Base-by-base conservation (phyloP, 768 basidiomycete genomes). In the Trametes punicea region DNA sequence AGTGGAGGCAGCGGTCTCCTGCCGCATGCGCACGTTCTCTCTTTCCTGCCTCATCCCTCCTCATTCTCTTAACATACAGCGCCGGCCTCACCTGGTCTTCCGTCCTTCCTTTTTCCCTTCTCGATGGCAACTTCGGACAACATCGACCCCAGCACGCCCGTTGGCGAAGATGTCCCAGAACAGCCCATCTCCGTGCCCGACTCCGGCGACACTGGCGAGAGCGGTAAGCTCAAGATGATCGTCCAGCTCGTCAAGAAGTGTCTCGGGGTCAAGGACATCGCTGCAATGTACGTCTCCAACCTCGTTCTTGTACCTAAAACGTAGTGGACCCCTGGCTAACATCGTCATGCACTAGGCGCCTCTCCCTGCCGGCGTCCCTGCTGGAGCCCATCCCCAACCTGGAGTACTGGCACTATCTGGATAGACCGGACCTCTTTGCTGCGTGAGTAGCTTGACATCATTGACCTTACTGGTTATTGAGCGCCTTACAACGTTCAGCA, bases 361-460 rank as follows among this genome's bases (percentile, higher is more conserved):
- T 98, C 26, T 97, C 94, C 0, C 75, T 98, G 36, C 95, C 95
- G 2, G 94, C 95, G 13, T 95, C 93, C 41, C 72, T 98, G 45
- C 80, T 98, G 39, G 95, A 97, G 69, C 95, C 95, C 3, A 80
- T 95, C 62, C 95, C 95, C 4, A 98, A 98, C 73, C 80, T 98
- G 47, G 95, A 98, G 73, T 98, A 94, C 74, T 97, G 91, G 91
- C 87, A 92, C 62, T 95, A 93, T 64, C 77, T 93, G 44, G 93
- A 96, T 71, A 79, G 93, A 63, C 90, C 94, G 6, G 94, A 97
- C 71, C 74, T 93, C 41, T 93, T 98, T 67, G 88, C 87, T 65
- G 85, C 92, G 94, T 97, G 69, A 75, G 87, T 83, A 11, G 36
- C 31, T 27, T 29, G 27, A 23, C 11, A 64, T 20, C 3, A 47